phyloP scores from a whole-genome alignment of 192 early-diverging fungal genomes.

The Thamnidium elegans region DNA sequence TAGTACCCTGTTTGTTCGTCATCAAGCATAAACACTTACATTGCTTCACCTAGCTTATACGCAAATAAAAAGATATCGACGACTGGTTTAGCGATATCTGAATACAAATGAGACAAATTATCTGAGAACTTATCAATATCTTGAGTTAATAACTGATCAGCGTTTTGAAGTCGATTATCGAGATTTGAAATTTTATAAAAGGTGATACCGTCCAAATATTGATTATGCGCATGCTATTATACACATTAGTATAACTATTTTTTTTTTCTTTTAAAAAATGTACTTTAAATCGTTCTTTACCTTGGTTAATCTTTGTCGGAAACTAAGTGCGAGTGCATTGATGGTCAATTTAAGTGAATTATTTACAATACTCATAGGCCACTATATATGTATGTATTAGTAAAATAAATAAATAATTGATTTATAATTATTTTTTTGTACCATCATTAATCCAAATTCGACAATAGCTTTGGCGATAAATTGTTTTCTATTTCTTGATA shows the following conservation, averaged over 20 bases:
- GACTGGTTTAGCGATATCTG: constrained; percentile 72
- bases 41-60: constrained; percentile 66
- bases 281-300: constrained; percentile 17
- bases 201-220: constrained; percentile 71
- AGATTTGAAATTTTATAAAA: constrained; percentile 84
- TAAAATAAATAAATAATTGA: not conserved
- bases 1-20: not conserved
- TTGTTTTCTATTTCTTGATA: constrained; percentile 57
- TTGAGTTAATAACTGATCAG: constrained; percentile 67
- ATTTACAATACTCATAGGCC: constrained; percentile 64
- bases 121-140: constrained; percentile 73
- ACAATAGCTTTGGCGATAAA: constrained; percentile 60
- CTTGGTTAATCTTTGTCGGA: constrained; percentile 56
- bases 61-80: constrained; percentile 75
- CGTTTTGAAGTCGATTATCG: constrained; percentile 73
- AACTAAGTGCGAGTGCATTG: constrained; percentile 52
- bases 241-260: not conserved
- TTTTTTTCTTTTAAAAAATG: not conserved
- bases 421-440: constrained; percentile 21
- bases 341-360: constrained; percentile 60
- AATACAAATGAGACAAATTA: constrained; percentile 67
- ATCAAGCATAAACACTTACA: constrained; percentile 35
- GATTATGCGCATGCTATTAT: constrained; percentile 56
- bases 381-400: constrained; percentile 25
- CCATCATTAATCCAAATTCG: constrained; percentile 69